Evolutionary conservation across 2,329 filamentous ascomycete species (phyloP).

Genomic region (Phoma sp.): DNA sequence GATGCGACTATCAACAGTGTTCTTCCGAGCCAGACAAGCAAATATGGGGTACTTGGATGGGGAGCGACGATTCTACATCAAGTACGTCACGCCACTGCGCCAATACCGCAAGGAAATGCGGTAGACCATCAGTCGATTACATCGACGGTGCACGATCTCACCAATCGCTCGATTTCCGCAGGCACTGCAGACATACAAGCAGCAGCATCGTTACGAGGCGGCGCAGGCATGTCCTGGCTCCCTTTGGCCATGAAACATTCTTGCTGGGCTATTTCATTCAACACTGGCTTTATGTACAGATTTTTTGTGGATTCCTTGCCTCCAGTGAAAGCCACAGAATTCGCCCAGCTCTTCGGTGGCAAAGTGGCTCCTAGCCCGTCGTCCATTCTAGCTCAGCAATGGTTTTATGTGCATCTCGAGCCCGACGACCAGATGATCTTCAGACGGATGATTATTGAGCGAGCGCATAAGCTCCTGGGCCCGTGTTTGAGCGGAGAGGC

Average conservation of each 20-base stretch:
- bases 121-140: not conserved
- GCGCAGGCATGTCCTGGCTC: not conserved
- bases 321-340: not conserved
- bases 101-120: not conserved
- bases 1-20: slow-evolving; percentile 7
- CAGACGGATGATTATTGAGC: not conserved
- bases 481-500: not conserved
- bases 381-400: not conserved
- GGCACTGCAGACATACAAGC: not conserved
- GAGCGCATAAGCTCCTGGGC: not conserved
- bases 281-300: slow-evolving; percentile 1
- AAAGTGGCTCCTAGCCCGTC: not conserved
- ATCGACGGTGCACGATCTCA: not conserved
- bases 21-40: not conserved
- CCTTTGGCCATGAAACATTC: not conserved
- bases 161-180: not conserved
- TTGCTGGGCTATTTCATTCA: not conserved
- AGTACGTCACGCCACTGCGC: slow-evolving; percentile 20
- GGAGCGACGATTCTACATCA: slow-evolving; percentile 11
- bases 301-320: not conserved
- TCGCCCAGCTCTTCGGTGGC: slow-evolving; percentile 1
- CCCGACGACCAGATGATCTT: not conserved
- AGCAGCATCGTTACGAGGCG: slow-evolving; percentile 21
- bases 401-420: not conserved
- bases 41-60: slow-evolving; percentile 18